Percentiles rank a stretch among this genome's conserved stretches.
Conservation (phyloP, 164 flowering plant species). For the Paratinospora sagittata region DNA sequence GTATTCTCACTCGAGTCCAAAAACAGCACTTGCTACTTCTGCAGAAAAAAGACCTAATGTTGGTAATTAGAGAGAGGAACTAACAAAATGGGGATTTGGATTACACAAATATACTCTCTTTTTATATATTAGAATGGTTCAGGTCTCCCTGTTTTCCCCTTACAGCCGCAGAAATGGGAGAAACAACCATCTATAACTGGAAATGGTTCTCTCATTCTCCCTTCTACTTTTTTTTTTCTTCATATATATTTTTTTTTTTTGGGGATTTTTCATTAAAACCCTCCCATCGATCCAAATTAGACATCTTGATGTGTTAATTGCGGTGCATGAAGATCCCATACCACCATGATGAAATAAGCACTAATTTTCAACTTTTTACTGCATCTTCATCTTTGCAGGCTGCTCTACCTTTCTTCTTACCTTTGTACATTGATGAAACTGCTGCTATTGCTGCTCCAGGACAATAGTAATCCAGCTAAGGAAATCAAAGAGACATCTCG, state of each 20-base stretch:
- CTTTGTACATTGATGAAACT: neutral
- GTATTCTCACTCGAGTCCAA: too few relatives aligned
- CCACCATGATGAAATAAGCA: neutral
- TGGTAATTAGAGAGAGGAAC: too few relatives aligned
- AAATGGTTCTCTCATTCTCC: neutral
- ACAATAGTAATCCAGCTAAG: neutral
- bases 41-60: too few relatives aligned
- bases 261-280: neutral
- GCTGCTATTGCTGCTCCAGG: too few relatives aligned
- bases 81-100: too few relatives aligned
- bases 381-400: neutral
- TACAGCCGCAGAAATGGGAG: conserved; percentile 3
- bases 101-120: neutral
- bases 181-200: neutral
- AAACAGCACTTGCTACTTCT: too few relatives aligned
- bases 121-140: neutral
- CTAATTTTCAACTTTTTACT: too few relatives aligned
- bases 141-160: conserved; percentile 5
- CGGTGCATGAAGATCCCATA: neutral
- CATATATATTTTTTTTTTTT: neutral
- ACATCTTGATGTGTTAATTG: too few relatives aligned
- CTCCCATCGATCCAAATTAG: too few relatives aligned
- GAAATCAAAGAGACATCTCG: neutral
- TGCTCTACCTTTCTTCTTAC: neutral
- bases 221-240: neutral